These are phyloP conservation scores for Rhynchosporium agropyri DNA, from an alignment of 2,329 filamentous ascomycete species.

Conservation along the genomic window DNA sequence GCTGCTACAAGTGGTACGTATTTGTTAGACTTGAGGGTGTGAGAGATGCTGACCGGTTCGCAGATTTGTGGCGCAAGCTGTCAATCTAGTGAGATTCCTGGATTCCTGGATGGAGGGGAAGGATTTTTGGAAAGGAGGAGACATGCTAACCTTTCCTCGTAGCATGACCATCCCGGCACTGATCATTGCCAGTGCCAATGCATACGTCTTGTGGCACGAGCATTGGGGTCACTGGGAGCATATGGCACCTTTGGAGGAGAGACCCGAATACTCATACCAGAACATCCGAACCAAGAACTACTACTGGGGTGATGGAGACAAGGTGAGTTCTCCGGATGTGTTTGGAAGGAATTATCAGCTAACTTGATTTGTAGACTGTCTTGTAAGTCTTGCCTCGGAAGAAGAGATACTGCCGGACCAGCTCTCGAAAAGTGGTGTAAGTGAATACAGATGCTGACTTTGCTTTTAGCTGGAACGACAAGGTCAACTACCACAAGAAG, in stretches of 20 bases:
- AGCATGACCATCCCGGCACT: conserved; percentile 78
- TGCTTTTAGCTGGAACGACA: conserved; percentile 78
- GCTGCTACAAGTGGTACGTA: conserved; percentile 77
- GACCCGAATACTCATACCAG: conserved; percentile 92
- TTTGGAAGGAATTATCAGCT: conserved; percentile 22
- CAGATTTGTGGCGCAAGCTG: conserved; percentile 94
- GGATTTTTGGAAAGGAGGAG: conserved; percentile 9
- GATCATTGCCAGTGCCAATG: conserved; percentile 74
- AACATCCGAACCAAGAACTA: conserved; percentile 98
- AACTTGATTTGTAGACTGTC: conserved; percentile 53
- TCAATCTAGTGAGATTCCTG: conserved; percentile 78
- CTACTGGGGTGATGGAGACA: conserved; percentile 93
- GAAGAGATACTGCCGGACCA: neutral
- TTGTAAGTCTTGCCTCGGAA: conserved; percentile 56
- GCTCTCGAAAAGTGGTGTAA: neutral
- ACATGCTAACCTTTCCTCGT: conserved; percentile 33
- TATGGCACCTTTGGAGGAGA: conserved; percentile 85
- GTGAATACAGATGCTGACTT: conserved; percentile 27
- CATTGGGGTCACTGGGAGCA: conserved; percentile 97
- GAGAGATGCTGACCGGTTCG: conserved; percentile 43
- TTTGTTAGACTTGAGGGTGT: neutral
- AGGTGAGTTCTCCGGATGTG: conserved; percentile 58
- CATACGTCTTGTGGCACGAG: conserved; percentile 88
- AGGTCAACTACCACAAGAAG: conserved; percentile 91
- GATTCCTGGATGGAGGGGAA: conserved; percentile 40